Base-by-base conservation (phyloP, 768 basidiomycete genomes). In the Mycena venus region DNA sequence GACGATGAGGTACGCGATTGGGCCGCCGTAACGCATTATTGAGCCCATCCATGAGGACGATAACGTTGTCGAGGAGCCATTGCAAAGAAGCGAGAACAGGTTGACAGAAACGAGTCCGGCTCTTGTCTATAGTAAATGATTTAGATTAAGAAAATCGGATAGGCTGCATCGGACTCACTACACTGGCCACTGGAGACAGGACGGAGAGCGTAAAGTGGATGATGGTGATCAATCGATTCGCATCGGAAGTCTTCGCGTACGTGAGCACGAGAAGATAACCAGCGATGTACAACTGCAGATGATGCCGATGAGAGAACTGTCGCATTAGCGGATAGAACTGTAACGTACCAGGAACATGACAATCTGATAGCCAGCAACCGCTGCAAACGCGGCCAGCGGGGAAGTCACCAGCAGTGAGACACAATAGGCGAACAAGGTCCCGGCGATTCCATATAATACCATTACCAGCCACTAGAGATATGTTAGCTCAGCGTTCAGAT, bases 91-190 rank as follows among this genome's bases (percentile, higher is more conserved):
- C 15, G 91, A 91, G 82, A 95, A 96, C 4, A 95, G 81, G 78
- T 95, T 95, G 75, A 93, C 86, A 0, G 94, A 93, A n/a, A 96
- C 90, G 23, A 96, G 86, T 4, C 89, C 89, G 0, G 94, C 90
- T 51, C 95, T 88, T 49, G 90, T 80, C 94, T 94, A 44, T 59
- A 21, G 9, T 55, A 9, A 25, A 63, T 10, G 27, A 60, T 72
- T 36, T 77, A 58, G 1, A 10, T 42, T 27, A 21, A 68, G 38
- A n/a, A 42, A 15, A 72, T 42, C 62, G 58, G 21, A 23, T 19
- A 19, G 3, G 21, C 19, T 36, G 44, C 23, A 36, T 55, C 51
- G 58, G 6, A 87, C 93, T 75, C 80, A 94, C 93, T 59, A 91
- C 85, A 75, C 90, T 93, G 11, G 91, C 90, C 6, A 96, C 90